Conservation (phyloP, 2,329 filamentous ascomycete species). For the Graphilbum fragrans region DNA sequence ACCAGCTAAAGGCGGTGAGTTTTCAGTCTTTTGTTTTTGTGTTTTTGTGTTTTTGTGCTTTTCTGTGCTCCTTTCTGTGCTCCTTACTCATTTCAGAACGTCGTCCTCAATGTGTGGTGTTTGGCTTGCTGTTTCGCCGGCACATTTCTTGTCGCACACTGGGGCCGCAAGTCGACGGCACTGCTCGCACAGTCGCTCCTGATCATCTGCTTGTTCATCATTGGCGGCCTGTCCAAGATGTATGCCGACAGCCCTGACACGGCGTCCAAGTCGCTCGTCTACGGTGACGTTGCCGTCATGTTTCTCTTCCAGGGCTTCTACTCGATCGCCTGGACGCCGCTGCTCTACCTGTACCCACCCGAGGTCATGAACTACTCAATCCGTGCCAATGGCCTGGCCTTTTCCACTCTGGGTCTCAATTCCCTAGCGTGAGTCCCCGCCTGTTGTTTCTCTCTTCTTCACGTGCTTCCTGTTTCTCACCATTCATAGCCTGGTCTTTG, state of each 20-base stretch:
- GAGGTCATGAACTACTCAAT: slow-evolving; percentile 33
- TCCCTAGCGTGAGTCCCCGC: slow-evolving; percentile 15
- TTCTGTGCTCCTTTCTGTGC: slow-evolving; percentile 1
- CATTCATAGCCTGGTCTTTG: slow-evolving; percentile 19
- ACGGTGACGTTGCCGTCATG: slow-evolving; percentile 32
- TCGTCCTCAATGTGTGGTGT: slow-evolving; percentile 39
- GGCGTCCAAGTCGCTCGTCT: slow-evolving; percentile 16
- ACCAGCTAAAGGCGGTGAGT: slow-evolving; percentile 28
- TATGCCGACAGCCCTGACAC: slow-evolving; percentile 17
- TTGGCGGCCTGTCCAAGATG: slow-evolving; percentile 35
- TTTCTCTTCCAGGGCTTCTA: slow-evolving; percentile 41
- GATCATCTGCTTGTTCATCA: slow-evolving; percentile 33
- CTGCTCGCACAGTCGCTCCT: slow-evolving; percentile 22
- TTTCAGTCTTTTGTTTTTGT: not conserved
- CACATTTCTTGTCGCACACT: slow-evolving; percentile 26
- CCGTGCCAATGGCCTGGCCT: slow-evolving; percentile 31
- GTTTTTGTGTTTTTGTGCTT: too few species aligned
- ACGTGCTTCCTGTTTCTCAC: slow-evolving; percentile 5
- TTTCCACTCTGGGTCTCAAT: slow-evolving; percentile 20
- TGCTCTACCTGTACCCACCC: slow-evolving; percentile 34
- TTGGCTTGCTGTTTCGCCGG: slow-evolving; percentile 27
- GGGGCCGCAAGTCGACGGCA: slow-evolving; percentile 32
- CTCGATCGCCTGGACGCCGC: slow-evolving; percentile 35
- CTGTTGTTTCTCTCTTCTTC: not conserved
- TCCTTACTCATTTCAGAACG: slow-evolving; percentile 24